phyloP scores from a whole-genome alignment of 1,284 basidiomycete species.

The Tranzscheliella williamsii region DNA sequence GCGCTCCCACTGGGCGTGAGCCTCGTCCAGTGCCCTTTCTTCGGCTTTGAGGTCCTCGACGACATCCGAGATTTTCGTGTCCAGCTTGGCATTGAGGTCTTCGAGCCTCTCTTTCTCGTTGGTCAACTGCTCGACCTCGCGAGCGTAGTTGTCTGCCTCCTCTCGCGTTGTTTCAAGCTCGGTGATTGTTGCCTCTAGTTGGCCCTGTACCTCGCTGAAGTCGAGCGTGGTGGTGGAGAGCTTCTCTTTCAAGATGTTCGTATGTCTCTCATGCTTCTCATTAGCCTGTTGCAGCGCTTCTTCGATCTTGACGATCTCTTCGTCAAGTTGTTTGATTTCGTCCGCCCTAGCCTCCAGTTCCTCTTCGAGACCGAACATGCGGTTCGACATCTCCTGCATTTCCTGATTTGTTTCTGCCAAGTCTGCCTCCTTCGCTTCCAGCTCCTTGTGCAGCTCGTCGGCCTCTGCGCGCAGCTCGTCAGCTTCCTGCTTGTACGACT shows the following conservation, averaged over 20 bases:
- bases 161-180: constrained; percentile 44
- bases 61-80: constrained; percentile 56
- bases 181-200: constrained; percentile 27
- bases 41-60: constrained; percentile 63
- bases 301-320: constrained; percentile 71
- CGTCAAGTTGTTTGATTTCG: constrained; percentile 65
- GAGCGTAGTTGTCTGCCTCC: constrained; percentile 33
- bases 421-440: constrained; percentile 58
- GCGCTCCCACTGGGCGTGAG: constrained; percentile 62
- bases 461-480: constrained; percentile 33
- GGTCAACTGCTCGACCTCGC: constrained; percentile 37
- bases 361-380: constrained; percentile 40
- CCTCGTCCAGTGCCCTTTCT: constrained; percentile 61
- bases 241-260: constrained; percentile 37
- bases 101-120: constrained; percentile 32
- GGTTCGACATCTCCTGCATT: constrained; percentile 65
- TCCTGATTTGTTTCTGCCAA: constrained; percentile 65
- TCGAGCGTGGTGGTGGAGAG: constrained; percentile 20
- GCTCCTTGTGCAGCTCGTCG: constrained; percentile 33
- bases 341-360: constrained; percentile 38
- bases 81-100: constrained; percentile 46
- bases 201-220: constrained; percentile 18
- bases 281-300: constrained; percentile 67
- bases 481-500: constrained; percentile 55
- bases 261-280: constrained; percentile 45